A percentile compares a stretch with the other conserved stretches of the same genome.
phyloP scores from a whole-genome alignment of 2,329 filamentous ascomycete species.

The Beauveria medogensis region DNA sequence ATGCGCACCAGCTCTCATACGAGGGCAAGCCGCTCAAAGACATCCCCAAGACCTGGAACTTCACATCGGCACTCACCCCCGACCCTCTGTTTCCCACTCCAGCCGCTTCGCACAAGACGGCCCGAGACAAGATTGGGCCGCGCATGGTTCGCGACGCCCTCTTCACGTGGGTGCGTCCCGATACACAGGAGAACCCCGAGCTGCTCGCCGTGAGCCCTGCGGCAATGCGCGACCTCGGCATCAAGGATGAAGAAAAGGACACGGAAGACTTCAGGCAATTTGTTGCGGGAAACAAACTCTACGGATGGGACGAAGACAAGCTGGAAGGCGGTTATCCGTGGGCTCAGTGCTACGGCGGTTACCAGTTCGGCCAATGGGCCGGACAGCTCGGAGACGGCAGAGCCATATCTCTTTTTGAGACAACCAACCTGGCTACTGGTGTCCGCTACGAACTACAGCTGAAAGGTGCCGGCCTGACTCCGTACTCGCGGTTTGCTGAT shows the following conservation, averaged over 20 bases:
- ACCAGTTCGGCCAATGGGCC: slow-evolving; percentile 78
- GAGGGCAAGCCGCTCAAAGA: slow-evolving; percentile 38
- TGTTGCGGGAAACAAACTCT: slow-evolving; percentile 74
- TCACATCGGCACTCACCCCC: slow-evolving; percentile 60
- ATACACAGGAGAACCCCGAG: slow-evolving; percentile 62
- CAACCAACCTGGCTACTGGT: slow-evolving; percentile 64
- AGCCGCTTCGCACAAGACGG: slow-evolving; percentile 69
- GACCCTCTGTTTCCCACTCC: slow-evolving; percentile 77
- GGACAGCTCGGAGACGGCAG: slow-evolving; percentile 92
- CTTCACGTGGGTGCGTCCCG: slow-evolving; percentile 86
- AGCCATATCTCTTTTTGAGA: slow-evolving; percentile 90
- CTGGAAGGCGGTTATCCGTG: slow-evolving; percentile 77
- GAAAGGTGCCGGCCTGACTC: slow-evolving; percentile 88
- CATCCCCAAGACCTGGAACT: slow-evolving; percentile 57
- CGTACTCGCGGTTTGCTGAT: slow-evolving; percentile 93
- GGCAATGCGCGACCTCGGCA: slow-evolving; percentile 73
- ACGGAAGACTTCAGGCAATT: slow-evolving; percentile 68
- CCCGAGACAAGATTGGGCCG: slow-evolving; percentile 67
- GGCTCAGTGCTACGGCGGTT: slow-evolving; percentile 96
- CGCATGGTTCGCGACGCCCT: slow-evolving; percentile 77
- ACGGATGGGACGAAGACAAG: slow-evolving; percentile 65
- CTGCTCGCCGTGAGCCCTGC: slow-evolving; percentile 72
- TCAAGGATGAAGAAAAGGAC: slow-evolving; percentile 58
- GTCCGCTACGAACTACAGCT: slow-evolving; percentile 82
- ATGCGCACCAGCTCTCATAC: slow-evolving; percentile 8